These are phyloP conservation scores for Alternaria gaisen DNA, from an alignment of 2,329 filamentous ascomycete genomes.

Conservation along the genomic window DNA sequence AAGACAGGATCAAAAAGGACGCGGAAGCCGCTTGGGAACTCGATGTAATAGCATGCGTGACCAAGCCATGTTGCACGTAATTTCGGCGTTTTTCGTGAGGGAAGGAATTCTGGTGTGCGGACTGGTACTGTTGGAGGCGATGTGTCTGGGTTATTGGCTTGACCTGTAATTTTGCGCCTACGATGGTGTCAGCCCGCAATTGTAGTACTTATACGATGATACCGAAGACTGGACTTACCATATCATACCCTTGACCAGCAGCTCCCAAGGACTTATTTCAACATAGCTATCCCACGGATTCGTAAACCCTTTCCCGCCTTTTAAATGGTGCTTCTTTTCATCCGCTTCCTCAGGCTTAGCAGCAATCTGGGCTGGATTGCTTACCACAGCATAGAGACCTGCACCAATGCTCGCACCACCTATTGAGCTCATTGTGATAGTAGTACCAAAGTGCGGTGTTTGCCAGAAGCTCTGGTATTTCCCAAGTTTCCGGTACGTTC, in stretches of 20 bases:
- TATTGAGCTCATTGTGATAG: slow-evolving; percentile 45
- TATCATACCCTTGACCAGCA: slow-evolving; percentile 50
- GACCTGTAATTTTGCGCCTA: slow-evolving; percentile 60
- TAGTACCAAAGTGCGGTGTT: slow-evolving; percentile 31
- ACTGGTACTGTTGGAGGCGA: slow-evolving; percentile 72
- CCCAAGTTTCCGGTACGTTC: not conserved
- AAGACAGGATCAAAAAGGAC: slow-evolving; percentile 96
- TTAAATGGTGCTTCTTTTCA: slow-evolving; percentile 61
- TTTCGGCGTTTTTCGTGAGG: slow-evolving; percentile 64
- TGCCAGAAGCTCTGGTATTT: slow-evolving; percentile 24
- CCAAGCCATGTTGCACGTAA: slow-evolving; percentile 93
- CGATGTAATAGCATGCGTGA: slow-evolving; percentile 92
- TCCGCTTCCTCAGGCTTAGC: slow-evolving; percentile 57
- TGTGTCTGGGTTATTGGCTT: slow-evolving; percentile 67
- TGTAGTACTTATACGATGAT: not conserved
- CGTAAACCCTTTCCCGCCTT: slow-evolving; percentile 63
- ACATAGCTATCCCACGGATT: slow-evolving; percentile 66
- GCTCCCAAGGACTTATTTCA: slow-evolving; percentile 46
- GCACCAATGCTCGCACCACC: slow-evolving; percentile 36
- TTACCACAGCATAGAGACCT: slow-evolving; percentile 53
- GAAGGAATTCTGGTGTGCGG: slow-evolving; percentile 71
- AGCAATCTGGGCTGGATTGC: slow-evolving; percentile 50
- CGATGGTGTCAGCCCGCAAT: not conserved
- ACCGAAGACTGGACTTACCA: slow-evolving; percentile 41
- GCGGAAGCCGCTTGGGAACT: slow-evolving; percentile 85